Base-by-base conservation (phyloP, 352 stramenopile species). In the Peronosclerospora sorghi region DNA sequence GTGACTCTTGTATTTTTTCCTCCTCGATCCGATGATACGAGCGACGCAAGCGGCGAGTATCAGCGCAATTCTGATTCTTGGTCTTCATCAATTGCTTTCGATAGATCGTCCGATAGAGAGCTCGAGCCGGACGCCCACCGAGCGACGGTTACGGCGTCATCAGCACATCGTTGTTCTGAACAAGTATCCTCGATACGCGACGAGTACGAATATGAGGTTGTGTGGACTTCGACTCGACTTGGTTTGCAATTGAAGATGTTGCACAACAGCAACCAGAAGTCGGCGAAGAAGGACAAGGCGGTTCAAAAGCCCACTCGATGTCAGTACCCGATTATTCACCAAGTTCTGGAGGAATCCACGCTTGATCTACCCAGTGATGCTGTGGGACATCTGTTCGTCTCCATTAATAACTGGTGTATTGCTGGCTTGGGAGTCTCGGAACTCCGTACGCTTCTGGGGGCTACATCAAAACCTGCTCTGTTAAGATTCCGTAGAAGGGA, bases 1-100 rank as follows among this genome's bases (percentile, higher is more conserved):
- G 41, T 78, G 4, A 41, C 59, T 36, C 53, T 86, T 32, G 30
- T 71, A 6, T 86, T 86, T 40, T 45, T 55, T n/a, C 35, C 64
- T 7, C 57, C 55, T 23, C 34, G 38, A 2, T 38, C 15, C 1
- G 44, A 59, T 5, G 19, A 46, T 8, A 21, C 32, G 4, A 48
- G 42, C 12, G 59, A 46, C 1, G 38, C 62, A 15, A 56, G 38
- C 8, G 48, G 41, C 24, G 32, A 36, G 13, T 66, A 37, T 2
- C 35, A 47, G 6, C 19, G 42, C 14, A 42, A 32, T 41, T 53
- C 37, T 10, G 14, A 13, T 4, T 35, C 26, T 19, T 39, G 37
- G 24, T 21, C 30, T 19, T 26, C 35, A 17, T 53, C 40, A 24
- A 19, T 36, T 8, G 21, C 15, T 38, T 23, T 27, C 37, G 44